A percentile compares a stretch with the other conserved stretches of the same genome.
phyloP scores from a whole-genome alignment of 495 filamentous ascomycete species.

The Daldinia vernicosa region DNA sequence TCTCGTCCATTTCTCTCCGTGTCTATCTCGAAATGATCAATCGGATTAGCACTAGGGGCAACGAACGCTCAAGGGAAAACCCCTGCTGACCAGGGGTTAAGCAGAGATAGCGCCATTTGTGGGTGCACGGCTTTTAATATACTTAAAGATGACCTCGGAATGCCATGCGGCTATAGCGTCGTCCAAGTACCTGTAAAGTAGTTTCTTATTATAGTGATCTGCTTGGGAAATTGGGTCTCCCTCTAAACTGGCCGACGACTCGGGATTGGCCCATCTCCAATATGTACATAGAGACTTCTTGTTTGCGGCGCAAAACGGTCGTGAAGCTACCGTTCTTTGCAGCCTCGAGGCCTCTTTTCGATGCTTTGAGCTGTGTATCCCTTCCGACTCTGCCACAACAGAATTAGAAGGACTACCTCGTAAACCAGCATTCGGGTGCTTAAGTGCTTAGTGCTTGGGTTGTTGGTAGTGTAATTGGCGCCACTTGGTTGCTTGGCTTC shows the following conservation, averaged over 20 bases:
- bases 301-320: conserved; percentile 20
- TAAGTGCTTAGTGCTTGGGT: conserved; percentile 6
- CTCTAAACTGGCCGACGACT: conserved; percentile 12
- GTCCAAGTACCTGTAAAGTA: conserved; percentile 21
- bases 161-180: neutral
- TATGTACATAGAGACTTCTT: conserved; percentile 4
- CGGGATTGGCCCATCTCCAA: conserved; percentile 22
- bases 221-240: conserved; percentile 36
- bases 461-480: conserved; percentile 8
- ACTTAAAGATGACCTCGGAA: conserved; percentile 31
- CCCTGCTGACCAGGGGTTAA: conserved; percentile 24
- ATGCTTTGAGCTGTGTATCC: neutral
- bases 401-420: neutral
- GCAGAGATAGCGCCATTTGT: conserved; percentile 33
- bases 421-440: neutral
- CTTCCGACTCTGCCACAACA: conserved; percentile 3
- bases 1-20: neutral
- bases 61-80: conserved; percentile 13
- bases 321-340: neutral
- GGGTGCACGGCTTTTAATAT: conserved; percentile 26
- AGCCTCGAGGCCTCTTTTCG: conserved; percentile 3
- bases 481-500: conserved; percentile 11
- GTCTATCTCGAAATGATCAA: conserved; percentile 24
- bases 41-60: conserved; percentile 18
- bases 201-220: conserved; percentile 34